phyloP scores from a whole-genome alignment of 208 protist species.

The Leishmania mexicana region DNA sequence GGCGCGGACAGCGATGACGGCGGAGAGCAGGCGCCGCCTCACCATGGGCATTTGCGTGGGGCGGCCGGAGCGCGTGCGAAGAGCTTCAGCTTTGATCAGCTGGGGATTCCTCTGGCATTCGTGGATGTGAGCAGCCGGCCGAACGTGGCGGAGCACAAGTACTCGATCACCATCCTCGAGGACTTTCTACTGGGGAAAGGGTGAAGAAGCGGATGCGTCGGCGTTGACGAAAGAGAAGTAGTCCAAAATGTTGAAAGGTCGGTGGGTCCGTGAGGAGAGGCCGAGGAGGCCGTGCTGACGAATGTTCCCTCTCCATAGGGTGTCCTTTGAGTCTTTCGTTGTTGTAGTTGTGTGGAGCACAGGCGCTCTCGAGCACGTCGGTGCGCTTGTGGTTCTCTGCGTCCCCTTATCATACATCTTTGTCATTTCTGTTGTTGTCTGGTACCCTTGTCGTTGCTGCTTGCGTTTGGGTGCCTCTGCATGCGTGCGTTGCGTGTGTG shows the following conservation, averaged over 20 bases:
- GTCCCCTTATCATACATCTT: background rate
- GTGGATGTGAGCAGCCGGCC: slow-evolving; percentile 69
- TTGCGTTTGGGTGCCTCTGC: background rate
- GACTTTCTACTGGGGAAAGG: slow-evolving; percentile 39
- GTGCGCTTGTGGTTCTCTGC: background rate
- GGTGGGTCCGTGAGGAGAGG: background rate
- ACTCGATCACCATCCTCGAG: slow-evolving; percentile 44
- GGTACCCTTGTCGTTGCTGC: background rate
- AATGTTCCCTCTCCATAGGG: background rate
- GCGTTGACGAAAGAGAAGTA: background rate
- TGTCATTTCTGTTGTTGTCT: background rate
- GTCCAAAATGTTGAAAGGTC: background rate
- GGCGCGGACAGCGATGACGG: slow-evolving; percentile 2
- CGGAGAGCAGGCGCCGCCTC: background rate
- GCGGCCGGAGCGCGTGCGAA: background rate
- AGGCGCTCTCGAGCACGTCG: background rate
- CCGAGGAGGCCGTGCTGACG: background rate
- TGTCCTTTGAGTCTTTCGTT: background rate
- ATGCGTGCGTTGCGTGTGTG: background rate
- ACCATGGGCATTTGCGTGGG: background rate
- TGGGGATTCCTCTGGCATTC: slow-evolving; percentile 55
- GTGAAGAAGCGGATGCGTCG: background rate
- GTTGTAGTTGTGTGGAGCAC: background rate
- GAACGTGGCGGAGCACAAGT: slow-evolving; percentile 36
- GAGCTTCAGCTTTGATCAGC: slow-evolving; percentile 63